Conservation (phyloP, 2,329 filamentous ascomycete species). For the Penicillium thymicola region DNA sequence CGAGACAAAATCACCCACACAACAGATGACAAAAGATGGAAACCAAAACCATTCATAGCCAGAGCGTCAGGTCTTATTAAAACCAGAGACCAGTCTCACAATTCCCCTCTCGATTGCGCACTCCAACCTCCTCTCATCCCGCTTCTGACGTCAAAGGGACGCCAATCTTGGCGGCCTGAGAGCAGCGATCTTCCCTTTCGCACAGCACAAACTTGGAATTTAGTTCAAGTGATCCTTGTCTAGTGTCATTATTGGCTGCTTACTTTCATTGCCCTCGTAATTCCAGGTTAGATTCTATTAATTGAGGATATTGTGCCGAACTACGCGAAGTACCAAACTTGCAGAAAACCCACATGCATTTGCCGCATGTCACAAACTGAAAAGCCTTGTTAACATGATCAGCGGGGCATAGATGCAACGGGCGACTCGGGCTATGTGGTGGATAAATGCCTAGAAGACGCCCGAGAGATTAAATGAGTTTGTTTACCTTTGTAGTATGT, state of each 20-base stretch:
- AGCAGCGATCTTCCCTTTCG: slow-evolving; percentile 14
- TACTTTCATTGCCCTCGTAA: neutral
- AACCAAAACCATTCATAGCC: neutral
- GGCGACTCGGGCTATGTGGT: neutral
- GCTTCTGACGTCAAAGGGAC: slow-evolving; percentile 21
- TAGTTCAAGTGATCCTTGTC: neutral
- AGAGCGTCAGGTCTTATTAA: slow-evolving; percentile 3
- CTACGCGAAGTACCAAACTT: neutral
- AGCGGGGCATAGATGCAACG: neutral
- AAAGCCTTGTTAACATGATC: neutral
- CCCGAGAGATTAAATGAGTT: neutral
- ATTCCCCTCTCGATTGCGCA: neutral
- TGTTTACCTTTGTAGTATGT: neutral
- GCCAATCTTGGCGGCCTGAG: slow-evolving; percentile 12
- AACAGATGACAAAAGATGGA: neutral
- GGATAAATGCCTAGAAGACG: neutral
- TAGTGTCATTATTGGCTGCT: neutral
- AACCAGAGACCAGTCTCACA: neutral
- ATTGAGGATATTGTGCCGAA: neutral
- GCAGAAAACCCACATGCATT: neutral
- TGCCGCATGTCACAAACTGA: neutral
- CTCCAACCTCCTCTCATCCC: slow-evolving; percentile 15
- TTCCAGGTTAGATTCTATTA: neutral
- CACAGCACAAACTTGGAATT: slow-evolving; percentile 11
- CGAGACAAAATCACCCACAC: neutral